Evolutionary conservation across 805 yeast species (phyloP).

Genomic region (Myxozyma neotropica): DNA sequence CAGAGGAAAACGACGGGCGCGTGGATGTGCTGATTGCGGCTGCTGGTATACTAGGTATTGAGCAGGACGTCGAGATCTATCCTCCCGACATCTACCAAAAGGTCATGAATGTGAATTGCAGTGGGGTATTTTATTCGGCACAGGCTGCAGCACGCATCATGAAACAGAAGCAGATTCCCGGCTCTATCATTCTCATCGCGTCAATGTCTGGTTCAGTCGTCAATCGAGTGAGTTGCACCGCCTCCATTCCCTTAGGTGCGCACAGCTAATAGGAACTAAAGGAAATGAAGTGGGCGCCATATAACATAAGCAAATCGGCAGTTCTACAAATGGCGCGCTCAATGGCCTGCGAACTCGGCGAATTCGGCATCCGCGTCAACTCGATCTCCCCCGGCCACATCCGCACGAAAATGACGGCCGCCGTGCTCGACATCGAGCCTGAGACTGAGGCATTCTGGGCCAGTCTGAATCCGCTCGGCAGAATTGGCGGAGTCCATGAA

Average conservation of each 20-base stretch:
- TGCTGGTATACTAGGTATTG: conserved; percentile 60
- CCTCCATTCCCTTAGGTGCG: conserved; percentile 50
- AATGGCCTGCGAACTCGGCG: conserved; percentile 71
- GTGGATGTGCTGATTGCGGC: conserved; percentile 71
- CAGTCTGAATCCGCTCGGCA: conserved; percentile 56
- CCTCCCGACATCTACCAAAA: conserved; percentile 63
- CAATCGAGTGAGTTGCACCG: conserved; percentile 69
- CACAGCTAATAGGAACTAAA: background rate
- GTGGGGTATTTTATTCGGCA: conserved; percentile 72
- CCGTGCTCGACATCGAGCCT: conserved; percentile 49
- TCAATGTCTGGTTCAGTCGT: conserved; percentile 78
- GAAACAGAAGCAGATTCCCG: conserved; percentile 60
- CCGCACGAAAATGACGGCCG: conserved; percentile 49
- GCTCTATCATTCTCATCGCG: conserved; percentile 73
- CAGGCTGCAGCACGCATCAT: conserved; percentile 64
- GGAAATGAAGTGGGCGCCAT: conserved; percentile 45
- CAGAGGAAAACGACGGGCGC: conserved; percentile 52
- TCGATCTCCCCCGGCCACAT: conserved; percentile 76
- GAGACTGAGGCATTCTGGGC: conserved; percentile 48
- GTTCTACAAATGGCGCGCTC: conserved; percentile 66
- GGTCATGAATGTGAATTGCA: conserved; percentile 67
- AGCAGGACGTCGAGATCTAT: conserved; percentile 55
- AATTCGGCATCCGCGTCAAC: conserved; percentile 66
- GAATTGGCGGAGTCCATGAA: conserved; percentile 66
- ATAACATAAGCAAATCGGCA: conserved; percentile 74